Base-by-base conservation (phyloP, 148 eudicot genomes). In the Fallopia convolvulus region DNA sequence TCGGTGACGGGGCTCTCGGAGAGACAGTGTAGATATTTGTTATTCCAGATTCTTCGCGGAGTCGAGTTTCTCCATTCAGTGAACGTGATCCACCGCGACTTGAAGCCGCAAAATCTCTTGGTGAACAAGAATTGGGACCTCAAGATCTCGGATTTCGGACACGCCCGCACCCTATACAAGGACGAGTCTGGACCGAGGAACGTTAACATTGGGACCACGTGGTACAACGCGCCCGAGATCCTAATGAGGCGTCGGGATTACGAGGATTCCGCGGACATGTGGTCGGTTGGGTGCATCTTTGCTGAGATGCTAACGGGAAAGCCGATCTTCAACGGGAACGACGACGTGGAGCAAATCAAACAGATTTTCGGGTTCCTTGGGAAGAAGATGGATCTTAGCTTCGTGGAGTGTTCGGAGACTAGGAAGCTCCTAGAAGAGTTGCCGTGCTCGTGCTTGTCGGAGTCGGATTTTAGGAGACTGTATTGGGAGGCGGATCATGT, bases 251-350 rank as follows among this genome's bases (percentile, higher is more conserved):
- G 7, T 8, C 44, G 44, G 0, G 6, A 41, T 41, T 41, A 72
- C 81, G 7, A 21, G 86, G 44, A 41, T 8, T 48, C 87, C 2
- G 74, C 84, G 13, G 86, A 87, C 60, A 71, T 87, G 0, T 87
- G 87, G 89, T 79, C 87, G 0, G 87, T 78, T 0, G 89, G 87
- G 1, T 87, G 89, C 74, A 83, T 84, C 41, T 83, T 87, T 4
- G 89, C 86, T 8, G 87, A 87, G 58, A 17, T 87, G 14, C 72
- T 87, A 3, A 83, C 83, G 0, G 74, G 84, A 6, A 48, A 79
- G 36, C 86, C 86, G 0, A 3, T 87, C 14, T 87, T 87, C 23
- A 81, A 81, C 0, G 89, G 89, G 3, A 72, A 15, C 0, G 78
- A 79, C 5, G 9, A 15, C 41, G 36, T 84, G 0, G 49, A 73